Conservation (phyloP, 2,329 filamentous ascomycete species). For the Xylaria multiplex region DNA sequence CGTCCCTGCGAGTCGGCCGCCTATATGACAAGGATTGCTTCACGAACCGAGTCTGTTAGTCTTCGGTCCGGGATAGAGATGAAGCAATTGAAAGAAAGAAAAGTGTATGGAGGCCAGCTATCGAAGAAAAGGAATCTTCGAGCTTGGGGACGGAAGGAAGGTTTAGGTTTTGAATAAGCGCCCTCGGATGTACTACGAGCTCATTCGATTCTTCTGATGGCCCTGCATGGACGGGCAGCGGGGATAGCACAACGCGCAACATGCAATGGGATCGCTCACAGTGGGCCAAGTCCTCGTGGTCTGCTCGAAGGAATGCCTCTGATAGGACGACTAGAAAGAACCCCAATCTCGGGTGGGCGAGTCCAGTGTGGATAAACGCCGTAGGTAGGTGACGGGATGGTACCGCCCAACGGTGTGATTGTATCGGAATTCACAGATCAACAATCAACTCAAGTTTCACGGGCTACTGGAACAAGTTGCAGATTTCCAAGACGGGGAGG, state of each 20-base stretch:
- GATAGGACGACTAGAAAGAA: conserved; percentile 55
- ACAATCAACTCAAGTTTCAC: conserved; percentile 39
- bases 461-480: conserved; percentile 39
- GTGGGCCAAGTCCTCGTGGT: conserved; percentile 51
- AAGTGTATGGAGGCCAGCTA: conserved; percentile 65
- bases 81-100: conserved; percentile 50
- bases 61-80: conserved; percentile 49
- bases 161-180: conserved; percentile 64
- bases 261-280: conserved; percentile 55
- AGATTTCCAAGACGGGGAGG: conserved; percentile 29
- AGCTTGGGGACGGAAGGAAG: conserved; percentile 53
- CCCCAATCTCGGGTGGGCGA: conserved; percentile 55
- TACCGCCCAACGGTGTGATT: conserved; percentile 46
- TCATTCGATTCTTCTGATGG: conserved; percentile 48
- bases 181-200: conserved; percentile 49
- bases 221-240: conserved; percentile 54
- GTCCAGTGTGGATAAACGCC: conserved; percentile 59
- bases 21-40: conserved; percentile 43
- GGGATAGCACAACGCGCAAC: conserved; percentile 49
- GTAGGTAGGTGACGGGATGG: conserved; percentile 51
- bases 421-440: conserved; percentile 42
- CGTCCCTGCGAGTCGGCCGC: conserved; percentile 50
- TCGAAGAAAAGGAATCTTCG: conserved; percentile 56
- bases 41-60: conserved; percentile 44
- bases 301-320: conserved; percentile 49